Conservation (phyloP, 2,329 filamentous ascomycete genomes). For the Coleophoma cylindrospora region DNA sequence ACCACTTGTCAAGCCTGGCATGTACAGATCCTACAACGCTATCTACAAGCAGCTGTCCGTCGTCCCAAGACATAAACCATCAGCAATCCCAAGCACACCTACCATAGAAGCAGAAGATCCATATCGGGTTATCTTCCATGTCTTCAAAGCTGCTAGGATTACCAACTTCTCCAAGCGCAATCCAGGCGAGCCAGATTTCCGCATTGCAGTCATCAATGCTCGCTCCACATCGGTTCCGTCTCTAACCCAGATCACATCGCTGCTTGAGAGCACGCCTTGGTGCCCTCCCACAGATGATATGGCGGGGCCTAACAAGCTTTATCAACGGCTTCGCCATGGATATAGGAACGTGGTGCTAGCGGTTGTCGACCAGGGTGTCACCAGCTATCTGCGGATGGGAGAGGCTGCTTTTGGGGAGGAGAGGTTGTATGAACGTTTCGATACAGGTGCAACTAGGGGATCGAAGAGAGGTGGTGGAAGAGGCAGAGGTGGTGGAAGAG, state of each 20-base stretch:
- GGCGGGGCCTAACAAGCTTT: slow-evolving; percentile 49
- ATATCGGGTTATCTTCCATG: slow-evolving; percentile 71
- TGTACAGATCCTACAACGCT: slow-evolving; percentile 61
- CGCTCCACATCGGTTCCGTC: slow-evolving; percentile 67
- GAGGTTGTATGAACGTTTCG: slow-evolving; percentile 59
- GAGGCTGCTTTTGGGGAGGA: slow-evolving; percentile 79
- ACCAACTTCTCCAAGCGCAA: slow-evolving; percentile 71
- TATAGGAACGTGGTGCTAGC: slow-evolving; percentile 80
- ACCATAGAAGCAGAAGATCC: slow-evolving; percentile 35
- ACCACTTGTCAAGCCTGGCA: slow-evolving; percentile 56
- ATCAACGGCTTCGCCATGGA: slow-evolving; percentile 78
- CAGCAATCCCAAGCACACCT: slow-evolving; percentile 21
- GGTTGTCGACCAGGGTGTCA: slow-evolving; percentile 82
- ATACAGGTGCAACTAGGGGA: slow-evolving; percentile 33
- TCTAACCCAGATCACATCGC: slow-evolving; percentile 61
- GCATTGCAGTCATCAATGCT: slow-evolving; percentile 76
- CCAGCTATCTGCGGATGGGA: slow-evolving; percentile 78
- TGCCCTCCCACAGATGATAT: slow-evolving; percentile 45
- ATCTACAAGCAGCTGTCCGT: slow-evolving; percentile 75
- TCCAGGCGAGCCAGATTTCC: slow-evolving; percentile 76
- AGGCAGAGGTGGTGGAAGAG: slow-evolving; percentile 22
- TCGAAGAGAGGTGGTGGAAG: slow-evolving; percentile 33
- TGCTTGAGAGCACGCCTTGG: slow-evolving; percentile 71
- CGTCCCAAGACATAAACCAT: slow-evolving; percentile 66
- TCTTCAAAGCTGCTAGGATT: slow-evolving; percentile 67